A percentile compares a stretch with the other conserved stretches of the same genome.
Conservation (phyloP, 225 moss, liverwort and hornwort genomes). For the Bryoerythrophyllum caledonicum region DNA sequence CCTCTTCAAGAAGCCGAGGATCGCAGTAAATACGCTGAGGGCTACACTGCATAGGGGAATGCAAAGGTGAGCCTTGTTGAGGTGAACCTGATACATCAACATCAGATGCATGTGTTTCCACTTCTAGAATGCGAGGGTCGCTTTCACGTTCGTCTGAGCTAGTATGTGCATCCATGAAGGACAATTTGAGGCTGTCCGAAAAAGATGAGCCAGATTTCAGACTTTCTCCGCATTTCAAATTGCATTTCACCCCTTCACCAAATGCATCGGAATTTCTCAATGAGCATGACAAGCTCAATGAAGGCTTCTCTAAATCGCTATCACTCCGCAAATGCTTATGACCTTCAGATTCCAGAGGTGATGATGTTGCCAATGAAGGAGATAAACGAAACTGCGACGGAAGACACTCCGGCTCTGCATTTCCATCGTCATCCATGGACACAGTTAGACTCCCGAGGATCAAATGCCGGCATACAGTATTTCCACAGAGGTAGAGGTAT, state of each 20-base stretch:
- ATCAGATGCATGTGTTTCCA: slow-evolving; percentile 21
- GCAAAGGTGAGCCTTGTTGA: slow-evolving; percentile 20
- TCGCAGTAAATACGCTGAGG: slow-evolving; percentile 36
- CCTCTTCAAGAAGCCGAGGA: slow-evolving; percentile 27
- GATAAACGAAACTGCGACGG: slow-evolving; percentile 24
- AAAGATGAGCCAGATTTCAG: neutral
- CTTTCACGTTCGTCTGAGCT: slow-evolving; percentile 22
- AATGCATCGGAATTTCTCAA: neutral
- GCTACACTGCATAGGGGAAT: slow-evolving; percentile 10
- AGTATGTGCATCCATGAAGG: slow-evolving; percentile 23
- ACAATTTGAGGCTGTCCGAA: slow-evolving; percentile 30
- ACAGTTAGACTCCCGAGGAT: slow-evolving; percentile 1
- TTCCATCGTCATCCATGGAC: slow-evolving; percentile 6
- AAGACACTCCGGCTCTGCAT: slow-evolving; percentile 41
- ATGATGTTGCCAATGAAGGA: slow-evolving; percentile 25
- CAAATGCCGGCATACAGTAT: neutral
- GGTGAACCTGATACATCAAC: slow-evolving; percentile 9
- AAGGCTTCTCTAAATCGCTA: neutral
- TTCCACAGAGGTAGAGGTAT: neutral
- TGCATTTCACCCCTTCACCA: slow-evolving; percentile 7
- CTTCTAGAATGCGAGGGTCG: slow-evolving; percentile 17
- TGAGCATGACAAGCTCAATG: slow-evolving; percentile 18
- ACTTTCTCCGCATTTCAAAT: slow-evolving; percentile 4
- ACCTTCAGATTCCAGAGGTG: slow-evolving; percentile 23
- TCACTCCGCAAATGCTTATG: neutral